Percentiles rank a stretch among this genome's conserved stretches.
phyloP scores from a whole-genome alignment of 2,329 filamentous ascomycete genomes.

The Sclerotinia subarctica region DNA sequence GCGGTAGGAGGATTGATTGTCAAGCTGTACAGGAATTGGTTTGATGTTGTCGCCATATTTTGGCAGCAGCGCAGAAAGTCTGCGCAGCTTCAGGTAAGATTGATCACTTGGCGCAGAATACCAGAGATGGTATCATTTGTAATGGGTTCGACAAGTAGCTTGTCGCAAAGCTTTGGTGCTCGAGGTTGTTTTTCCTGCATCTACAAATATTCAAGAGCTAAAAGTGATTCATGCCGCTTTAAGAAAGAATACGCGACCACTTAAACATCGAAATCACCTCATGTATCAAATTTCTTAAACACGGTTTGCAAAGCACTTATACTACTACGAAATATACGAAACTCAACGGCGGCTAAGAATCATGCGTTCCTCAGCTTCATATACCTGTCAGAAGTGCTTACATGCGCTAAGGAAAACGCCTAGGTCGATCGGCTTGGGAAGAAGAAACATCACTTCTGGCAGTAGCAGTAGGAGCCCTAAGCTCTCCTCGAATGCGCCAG shows the following conservation, averaged over 20 bases:
- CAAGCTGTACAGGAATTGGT: slow-evolving; percentile 98
- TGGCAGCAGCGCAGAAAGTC: slow-evolving; percentile 32
- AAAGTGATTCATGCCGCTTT: slow-evolving; percentile 21
- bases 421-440: slow-evolving; percentile 23
- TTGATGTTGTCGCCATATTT: slow-evolving; percentile 91
- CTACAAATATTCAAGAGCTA: slow-evolving; percentile 19
- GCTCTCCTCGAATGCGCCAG: slow-evolving; percentile 23
- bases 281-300: slow-evolving; percentile 13
- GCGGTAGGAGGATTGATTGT: slow-evolving; percentile 91
- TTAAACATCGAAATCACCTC: slow-evolving; percentile 18
- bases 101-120: slow-evolving; percentile 9
- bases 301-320: neutral
- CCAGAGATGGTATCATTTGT: slow-evolving; percentile 26
- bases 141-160: slow-evolving; percentile 29
- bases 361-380: slow-evolving; percentile 34
- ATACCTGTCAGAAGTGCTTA: slow-evolving; percentile 38
- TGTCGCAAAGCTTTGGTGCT: slow-evolving; percentile 24
- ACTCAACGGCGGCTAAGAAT: neutral
- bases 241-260: slow-evolving; percentile 18
- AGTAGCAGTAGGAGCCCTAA: slow-evolving; percentile 24
- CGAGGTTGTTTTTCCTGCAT: slow-evolving; percentile 13
- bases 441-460: slow-evolving; percentile 31
- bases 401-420: slow-evolving; percentile 30
- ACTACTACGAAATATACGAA: neutral
- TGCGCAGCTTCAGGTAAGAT: slow-evolving; percentile 30